Base-by-base conservation (phyloP, 176 grass and related monocot species). In the Coix lacrymajobi region DNA sequence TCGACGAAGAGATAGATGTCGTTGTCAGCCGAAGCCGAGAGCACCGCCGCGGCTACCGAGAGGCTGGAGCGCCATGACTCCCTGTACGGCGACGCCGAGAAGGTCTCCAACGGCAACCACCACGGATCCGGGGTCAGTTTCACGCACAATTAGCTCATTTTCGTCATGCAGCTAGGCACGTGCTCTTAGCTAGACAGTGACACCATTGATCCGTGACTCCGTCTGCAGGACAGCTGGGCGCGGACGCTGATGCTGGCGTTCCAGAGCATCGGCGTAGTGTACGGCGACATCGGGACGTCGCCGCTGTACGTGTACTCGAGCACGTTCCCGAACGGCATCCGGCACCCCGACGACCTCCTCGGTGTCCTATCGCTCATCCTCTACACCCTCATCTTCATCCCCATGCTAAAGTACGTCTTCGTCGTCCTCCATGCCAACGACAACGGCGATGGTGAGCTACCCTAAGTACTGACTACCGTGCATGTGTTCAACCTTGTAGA, bases 261-360 rank as follows among this genome's bases (percentile, higher is more conserved):
- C 77, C 92, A 94, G 84, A 89, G 88, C 81, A 82, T 94, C 54
- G 89, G 92, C 11, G 36, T 94, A 2, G 89, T 94, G 45, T 94
- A 94, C 62, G 89, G 92, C 36, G 92, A 94, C 78, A 80, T 94
- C 56, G 92, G 92, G 36, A 94, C 92, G 62, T 91, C 92, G 64
- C 92, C 92, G 67, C 87, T 94, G 25, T 94, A 94, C 81, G 92
- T 94, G 64, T 89, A 79, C 78, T 52, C 84, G 43, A 87, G 87
- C 79, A 87, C 89, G 24, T 94, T 94, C 74, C 51, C 89, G 24
- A 29, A 39, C 17, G 89, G 92, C 37, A 87, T 94, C 75, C 25
- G 74, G 31, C 76, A 91, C 64, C 28, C 51, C 0, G 86, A 91
- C 44, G 89, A 94, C 66, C 62, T 91, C 66, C 14, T 94, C 31